A percentile compares a stretch with the other conserved stretches of the same genome.
phyloP scores from a whole-genome alignment of 306 rosid genomes.

The Sesbania bispinosa region DNA sequence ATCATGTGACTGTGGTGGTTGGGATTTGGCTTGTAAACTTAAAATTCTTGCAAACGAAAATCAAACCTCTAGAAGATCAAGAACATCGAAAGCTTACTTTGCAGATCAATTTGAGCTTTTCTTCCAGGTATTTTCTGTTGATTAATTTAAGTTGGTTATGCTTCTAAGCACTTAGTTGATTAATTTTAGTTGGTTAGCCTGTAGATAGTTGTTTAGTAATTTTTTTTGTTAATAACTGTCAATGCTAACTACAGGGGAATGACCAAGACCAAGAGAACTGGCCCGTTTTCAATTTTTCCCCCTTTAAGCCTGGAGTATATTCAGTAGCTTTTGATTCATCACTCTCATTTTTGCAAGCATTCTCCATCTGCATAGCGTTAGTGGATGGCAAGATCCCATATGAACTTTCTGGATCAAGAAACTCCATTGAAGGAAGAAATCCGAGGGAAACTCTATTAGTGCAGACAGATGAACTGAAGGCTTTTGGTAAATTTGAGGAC shows the following conservation, averaged over 20 bases:
- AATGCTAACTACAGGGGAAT: conserved; percentile 53
- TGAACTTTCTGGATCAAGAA: conserved; percentile 46
- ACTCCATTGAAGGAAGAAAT: conserved; percentile 42
- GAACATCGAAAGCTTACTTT: conserved; percentile 36
- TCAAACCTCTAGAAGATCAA: conserved; percentile 37
- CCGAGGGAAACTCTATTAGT: conserved; percentile 22
- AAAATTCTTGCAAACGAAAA: conserved; percentile 54
- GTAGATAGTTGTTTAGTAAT: conserved; percentile 19
- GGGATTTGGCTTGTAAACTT: conserved; percentile 96
- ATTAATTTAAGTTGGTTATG: conserved; percentile 13
- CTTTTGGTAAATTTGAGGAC: conserved; percentile 30
- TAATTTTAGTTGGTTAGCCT: background rate
- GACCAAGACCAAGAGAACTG: conserved; percentile 49
- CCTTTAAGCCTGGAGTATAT: conserved; percentile 64
- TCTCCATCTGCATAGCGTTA: conserved; percentile 81
- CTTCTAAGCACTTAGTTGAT: background rate
- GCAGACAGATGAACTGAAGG: conserved; percentile 37
- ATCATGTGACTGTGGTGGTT: conserved; percentile 96
- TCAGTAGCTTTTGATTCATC: conserved; percentile 75
- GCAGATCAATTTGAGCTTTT: conserved; percentile 61
- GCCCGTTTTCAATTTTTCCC: conserved; percentile 50
- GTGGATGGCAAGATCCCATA: conserved; percentile 59
- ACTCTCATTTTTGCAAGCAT: conserved; percentile 77
- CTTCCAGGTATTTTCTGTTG: conserved; percentile 57
- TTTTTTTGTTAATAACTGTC: conserved; percentile 15